Evolutionary conservation across 2,329 filamentous ascomycete genomes (phyloP).

Genomic region (Pseudogymnoascus sp.): DNA sequence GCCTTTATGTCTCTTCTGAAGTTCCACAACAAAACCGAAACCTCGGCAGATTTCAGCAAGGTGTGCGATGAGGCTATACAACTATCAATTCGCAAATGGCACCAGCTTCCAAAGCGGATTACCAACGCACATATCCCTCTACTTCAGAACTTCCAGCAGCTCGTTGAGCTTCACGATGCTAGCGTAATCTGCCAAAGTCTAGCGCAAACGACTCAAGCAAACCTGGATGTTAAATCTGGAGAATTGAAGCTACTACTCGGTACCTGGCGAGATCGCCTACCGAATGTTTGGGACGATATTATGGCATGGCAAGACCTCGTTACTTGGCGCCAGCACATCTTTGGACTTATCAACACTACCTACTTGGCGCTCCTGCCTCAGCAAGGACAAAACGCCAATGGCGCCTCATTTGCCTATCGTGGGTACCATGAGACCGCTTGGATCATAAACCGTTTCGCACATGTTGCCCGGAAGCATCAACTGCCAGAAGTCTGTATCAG

Average conservation of each 20-base stretch:
- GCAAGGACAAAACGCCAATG: constrained; percentile 68
- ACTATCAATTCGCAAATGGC: constrained; percentile 95
- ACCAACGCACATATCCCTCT: constrained; percentile 94
- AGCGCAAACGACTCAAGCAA: constrained; percentile 70
- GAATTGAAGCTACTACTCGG: constrained; percentile 90
- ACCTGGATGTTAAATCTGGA: constrained; percentile 88
- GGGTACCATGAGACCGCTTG: constrained; percentile 98
- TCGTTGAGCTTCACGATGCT: constrained; percentile 95
- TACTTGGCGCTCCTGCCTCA: constrained; percentile 80
- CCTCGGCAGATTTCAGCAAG: constrained; percentile 71
- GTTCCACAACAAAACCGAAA: constrained; percentile 82
- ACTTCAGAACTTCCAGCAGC: constrained; percentile 93
- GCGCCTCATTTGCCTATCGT: constrained; percentile 86
- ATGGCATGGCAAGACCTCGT: constrained; percentile 98
- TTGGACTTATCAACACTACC: constrained; percentile 89
- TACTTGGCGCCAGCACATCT: constrained; percentile 99
- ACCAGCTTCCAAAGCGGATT: constrained; percentile 87
- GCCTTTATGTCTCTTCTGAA: constrained; percentile 96
- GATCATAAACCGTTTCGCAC: constrained; percentile 99
- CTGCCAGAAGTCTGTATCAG: constrained; percentile 95
- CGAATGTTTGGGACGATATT: constrained; percentile 99
- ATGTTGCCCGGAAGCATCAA: constrained; percentile 94
- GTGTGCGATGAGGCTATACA: constrained; percentile 97
- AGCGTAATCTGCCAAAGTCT: constrained; percentile 93
- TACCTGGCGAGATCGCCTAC: constrained; percentile 90